phyloP scores from a whole-genome alignment of 1,139 yeast genomes.

The Suhomyces bokatorum region DNA sequence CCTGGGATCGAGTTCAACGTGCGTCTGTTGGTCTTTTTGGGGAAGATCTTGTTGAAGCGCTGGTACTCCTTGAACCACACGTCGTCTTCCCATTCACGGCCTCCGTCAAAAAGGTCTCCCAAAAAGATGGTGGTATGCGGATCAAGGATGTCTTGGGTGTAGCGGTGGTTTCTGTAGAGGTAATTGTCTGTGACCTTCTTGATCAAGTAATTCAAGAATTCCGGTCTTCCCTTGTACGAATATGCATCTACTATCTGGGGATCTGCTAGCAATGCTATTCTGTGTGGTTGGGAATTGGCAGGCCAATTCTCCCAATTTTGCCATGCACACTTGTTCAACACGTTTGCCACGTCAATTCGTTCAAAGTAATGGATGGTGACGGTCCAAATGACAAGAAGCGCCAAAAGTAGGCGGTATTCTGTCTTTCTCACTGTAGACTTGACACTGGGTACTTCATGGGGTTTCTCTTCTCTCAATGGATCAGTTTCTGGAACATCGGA shows the following conservation, averaged over 20 bases:
- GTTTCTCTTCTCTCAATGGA: neutral
- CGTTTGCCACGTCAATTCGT: conserved; percentile 50
- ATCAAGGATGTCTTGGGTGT: conserved; percentile 55
- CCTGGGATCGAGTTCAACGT: conserved; percentile 76
- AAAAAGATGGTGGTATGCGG: conserved; percentile 80
- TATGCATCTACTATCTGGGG: conserved; percentile 87
- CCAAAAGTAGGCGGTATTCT: conserved; percentile 1
- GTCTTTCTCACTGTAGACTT: neutral
- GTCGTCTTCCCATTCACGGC: conserved; percentile 72
- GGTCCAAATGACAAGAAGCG: conserved; percentile 26
- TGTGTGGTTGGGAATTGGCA: conserved; percentile 44
- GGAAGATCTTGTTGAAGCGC: conserved; percentile 68
- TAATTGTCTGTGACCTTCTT: conserved; percentile 67
- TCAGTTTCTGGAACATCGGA: neutral
- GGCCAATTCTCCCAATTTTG: conserved; percentile 60
- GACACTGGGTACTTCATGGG: neutral
- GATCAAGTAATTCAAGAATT: conserved; percentile 45
- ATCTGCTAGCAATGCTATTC: conserved; percentile 79
- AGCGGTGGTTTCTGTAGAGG: conserved; percentile 72
- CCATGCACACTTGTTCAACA: conserved; percentile 63
- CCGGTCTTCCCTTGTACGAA: conserved; percentile 63
- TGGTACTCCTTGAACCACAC: conserved; percentile 73
- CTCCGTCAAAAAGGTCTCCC: conserved; percentile 95
- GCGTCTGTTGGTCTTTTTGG: conserved; percentile 46
- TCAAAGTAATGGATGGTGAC: conserved; percentile 59